A percentile compares a stretch with the other conserved stretches of the same genome.
phyloP scores from a whole-genome alignment of 306 rosid genomes.

The Castanospermum australe region DNA sequence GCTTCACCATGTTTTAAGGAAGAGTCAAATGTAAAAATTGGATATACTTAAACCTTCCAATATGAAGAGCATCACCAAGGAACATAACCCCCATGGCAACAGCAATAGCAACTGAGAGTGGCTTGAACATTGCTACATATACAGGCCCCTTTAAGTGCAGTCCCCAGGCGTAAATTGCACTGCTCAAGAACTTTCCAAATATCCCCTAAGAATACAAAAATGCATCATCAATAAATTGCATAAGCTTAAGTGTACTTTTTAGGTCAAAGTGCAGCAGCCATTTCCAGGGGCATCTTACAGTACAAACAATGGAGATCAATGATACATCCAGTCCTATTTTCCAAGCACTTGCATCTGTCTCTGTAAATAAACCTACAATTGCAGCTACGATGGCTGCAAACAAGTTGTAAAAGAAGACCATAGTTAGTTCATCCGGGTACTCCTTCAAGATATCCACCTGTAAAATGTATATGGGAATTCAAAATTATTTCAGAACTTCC shows the following conservation, averaged over 20 bases:
- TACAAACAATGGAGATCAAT: constrained; percentile 69
- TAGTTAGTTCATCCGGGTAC: constrained; percentile 71
- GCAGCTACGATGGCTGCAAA: constrained; percentile 57
- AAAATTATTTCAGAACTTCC: neutral
- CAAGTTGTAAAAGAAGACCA: constrained; percentile 75
- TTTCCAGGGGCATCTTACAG: constrained; percentile 50
- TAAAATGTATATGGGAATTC: constrained; percentile 6
- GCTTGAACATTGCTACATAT: constrained; percentile 87
- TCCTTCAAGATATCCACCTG: constrained; percentile 89
- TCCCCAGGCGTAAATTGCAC: constrained; percentile 73
- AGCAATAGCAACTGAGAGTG: constrained; percentile 81
- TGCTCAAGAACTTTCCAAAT: constrained; percentile 72
- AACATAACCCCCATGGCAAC: constrained; percentile 70
- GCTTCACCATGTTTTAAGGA: neutral
- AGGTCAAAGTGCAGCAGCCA: neutral
- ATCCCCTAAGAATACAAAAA: constrained; percentile 51
- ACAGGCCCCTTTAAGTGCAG: constrained; percentile 82
- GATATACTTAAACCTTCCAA: constrained; percentile 60
- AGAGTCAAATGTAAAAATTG: neutral
- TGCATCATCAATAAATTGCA: neutral
- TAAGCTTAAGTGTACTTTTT: neutral
- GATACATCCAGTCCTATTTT: constrained; percentile 49
- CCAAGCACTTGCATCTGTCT: constrained; percentile 75
- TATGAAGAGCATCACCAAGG: constrained; percentile 69
- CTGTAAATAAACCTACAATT: constrained; percentile 50